phyloP scores from a whole-genome alignment of 768 basidiomycete genomes.

The Suillus placidus region DNA sequence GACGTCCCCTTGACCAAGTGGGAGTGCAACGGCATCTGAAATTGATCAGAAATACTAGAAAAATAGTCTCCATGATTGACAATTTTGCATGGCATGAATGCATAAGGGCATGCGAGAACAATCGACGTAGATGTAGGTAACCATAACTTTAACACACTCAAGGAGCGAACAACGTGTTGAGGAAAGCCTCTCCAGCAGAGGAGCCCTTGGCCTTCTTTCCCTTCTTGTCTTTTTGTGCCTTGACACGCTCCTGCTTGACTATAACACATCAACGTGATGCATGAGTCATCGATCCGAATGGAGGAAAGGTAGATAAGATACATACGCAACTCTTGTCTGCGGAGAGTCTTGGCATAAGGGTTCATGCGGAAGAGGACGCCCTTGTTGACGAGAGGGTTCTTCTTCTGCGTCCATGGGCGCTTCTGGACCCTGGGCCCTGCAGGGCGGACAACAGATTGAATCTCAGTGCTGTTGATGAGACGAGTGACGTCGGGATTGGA shows the following conservation, averaged over 20 bases:
- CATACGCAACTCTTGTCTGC: slow-evolving; percentile 85
- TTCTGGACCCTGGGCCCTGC: slow-evolving; percentile 84
- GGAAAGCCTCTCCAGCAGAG: slow-evolving; percentile 82
- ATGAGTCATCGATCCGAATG: slow-evolving; percentile 1
- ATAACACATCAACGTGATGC: slow-evolving; percentile 16
- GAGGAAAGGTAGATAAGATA: slow-evolving; percentile 25
- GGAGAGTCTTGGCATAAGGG: slow-evolving; percentile 95
- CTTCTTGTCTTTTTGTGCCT: slow-evolving; percentile 57
- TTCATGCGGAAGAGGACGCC: slow-evolving; percentile 95
- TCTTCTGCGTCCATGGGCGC: slow-evolving; percentile 98
- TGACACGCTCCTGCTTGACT: slow-evolving; percentile 83
- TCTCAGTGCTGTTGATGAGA: slow-evolving; percentile 97
- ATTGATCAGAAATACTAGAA: not conserved
- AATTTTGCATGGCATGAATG: slow-evolving; percentile 8
- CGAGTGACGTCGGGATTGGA: slow-evolving; percentile 95
- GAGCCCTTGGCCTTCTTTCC: slow-evolving; percentile 66
- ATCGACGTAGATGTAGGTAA: slow-evolving; percentile 14
- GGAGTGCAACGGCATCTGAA: not conserved
- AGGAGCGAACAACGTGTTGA: slow-evolving; percentile 82
- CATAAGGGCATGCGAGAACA: slow-evolving; percentile 17
- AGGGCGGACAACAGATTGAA: slow-evolving; percentile 94
- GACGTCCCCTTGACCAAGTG: not conserved
- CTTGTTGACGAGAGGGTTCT: slow-evolving; percentile 97
- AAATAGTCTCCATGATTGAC: slow-evolving; percentile 8
- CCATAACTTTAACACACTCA: slow-evolving; percentile 41